Evolutionary conservation across 805 yeast genomes (phyloP).

Genomic region (Komagataella kurtzmanii): DNA sequence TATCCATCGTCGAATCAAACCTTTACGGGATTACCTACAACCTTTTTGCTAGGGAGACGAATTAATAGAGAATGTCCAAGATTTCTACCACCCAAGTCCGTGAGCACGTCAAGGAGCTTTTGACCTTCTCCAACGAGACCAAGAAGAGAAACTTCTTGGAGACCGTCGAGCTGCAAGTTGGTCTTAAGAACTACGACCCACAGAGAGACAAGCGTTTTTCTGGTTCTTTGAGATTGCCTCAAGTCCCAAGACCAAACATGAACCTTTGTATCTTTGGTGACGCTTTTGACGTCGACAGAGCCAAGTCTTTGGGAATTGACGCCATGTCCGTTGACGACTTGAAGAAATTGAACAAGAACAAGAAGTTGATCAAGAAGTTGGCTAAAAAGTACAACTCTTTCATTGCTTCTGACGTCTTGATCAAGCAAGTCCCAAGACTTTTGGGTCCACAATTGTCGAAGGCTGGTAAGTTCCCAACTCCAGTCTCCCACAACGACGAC

Average conservation of each 20-base stretch:
- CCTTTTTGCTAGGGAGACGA: constrained; percentile 68
- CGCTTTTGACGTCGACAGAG: constrained; percentile 99
- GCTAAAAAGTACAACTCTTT: constrained; percentile 99
- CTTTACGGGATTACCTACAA: constrained; percentile 22
- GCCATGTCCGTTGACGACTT: constrained; percentile 99
- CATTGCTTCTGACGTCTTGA: constrained; percentile 97
- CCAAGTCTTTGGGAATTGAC: constrained; percentile 97
- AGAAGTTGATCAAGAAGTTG: constrained; percentile 98
- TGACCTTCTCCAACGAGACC: constrained; percentile 83
- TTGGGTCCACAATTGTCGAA: constrained; percentile 99
- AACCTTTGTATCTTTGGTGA: constrained; percentile 99
- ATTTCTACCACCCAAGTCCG: constrained; percentile 88
- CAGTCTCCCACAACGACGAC: constrained; percentile 99
- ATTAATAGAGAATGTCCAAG: constrained; percentile 56
- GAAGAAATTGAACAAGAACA: constrained; percentile 99
- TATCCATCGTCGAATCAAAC: constrained; percentile 38
- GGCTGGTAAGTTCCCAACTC: constrained; percentile 99
- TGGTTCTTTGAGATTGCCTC: constrained; percentile 96
- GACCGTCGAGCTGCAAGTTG: constrained; percentile 99
- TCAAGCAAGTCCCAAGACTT: constrained; percentile 99
- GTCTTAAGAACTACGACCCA: constrained; percentile 99
- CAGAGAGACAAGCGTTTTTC: constrained; percentile 99
- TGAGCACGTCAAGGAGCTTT: constrained; percentile 87
- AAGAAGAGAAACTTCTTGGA: constrained; percentile 99
- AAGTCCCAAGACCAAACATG: constrained; percentile 99